Percentiles rank a stretch among this genome's conserved stretches.
phyloP scores from a whole-genome alignment of 106 monocot genomes.

The Gastrodia elata region DNA sequence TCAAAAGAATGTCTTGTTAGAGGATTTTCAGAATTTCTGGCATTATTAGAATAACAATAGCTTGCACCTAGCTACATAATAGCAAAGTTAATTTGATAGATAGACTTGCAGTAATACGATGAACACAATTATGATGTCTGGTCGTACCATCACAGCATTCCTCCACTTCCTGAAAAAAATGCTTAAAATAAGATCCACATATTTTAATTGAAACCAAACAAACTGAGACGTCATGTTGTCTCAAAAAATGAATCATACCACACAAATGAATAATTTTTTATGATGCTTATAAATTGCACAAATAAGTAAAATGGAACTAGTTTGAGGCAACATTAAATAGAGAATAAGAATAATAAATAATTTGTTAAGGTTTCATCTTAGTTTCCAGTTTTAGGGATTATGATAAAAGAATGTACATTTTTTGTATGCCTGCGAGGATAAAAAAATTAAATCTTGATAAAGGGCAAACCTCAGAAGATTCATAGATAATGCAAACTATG shows the following conservation, averaged over 20 bases:
- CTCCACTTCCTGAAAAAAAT: conserved; percentile 1
- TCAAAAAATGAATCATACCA: not conserved
- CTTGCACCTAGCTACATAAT: not conserved
- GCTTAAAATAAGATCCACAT: not conserved
- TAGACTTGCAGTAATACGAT: not conserved
- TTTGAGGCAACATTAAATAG: not conserved
- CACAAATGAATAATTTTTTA: not conserved
- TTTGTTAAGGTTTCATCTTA: not conserved
- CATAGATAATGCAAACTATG: too few relatives aligned
- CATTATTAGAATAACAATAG: not conserved
- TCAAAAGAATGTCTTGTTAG: not conserved
- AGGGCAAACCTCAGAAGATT: too few relatives aligned
- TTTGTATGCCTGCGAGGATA: too few relatives aligned
- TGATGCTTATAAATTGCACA: not conserved
- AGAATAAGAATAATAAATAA: not conserved
- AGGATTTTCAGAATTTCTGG: not conserved
- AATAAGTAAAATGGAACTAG: not conserved
- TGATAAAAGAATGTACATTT: not conserved
- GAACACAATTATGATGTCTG: not conserved
- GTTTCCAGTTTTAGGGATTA: not conserved
- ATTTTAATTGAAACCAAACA: not conserved
- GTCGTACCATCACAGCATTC: not conserved
- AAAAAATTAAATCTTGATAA: too few relatives aligned
- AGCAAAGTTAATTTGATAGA: not conserved
- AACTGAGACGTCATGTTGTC: not conserved